Conservation (phyloP, 139 green algal species). For the Haematococcus sp. region DNA sequence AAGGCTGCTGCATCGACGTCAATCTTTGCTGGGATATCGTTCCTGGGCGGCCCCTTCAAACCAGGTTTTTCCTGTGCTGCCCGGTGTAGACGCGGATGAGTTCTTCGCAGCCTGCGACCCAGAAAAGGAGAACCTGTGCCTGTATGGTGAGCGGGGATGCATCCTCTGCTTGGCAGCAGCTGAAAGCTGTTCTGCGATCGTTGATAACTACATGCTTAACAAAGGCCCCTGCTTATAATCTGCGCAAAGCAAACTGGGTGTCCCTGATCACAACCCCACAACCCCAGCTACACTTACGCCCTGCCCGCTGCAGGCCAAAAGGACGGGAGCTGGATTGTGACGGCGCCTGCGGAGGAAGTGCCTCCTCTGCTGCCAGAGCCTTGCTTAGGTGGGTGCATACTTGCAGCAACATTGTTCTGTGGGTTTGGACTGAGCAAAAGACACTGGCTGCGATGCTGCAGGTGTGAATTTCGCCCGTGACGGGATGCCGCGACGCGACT, state of each 20-base stretch:
- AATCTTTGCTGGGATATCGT: not conserved
- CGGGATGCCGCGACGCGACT: slow-evolving; percentile 91
- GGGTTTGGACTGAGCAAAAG: too few relatives aligned
- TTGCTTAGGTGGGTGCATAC: slow-evolving; percentile 58
- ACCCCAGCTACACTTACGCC: too few relatives aligned
- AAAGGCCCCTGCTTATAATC: too few relatives aligned
- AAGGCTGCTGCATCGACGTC: not conserved
- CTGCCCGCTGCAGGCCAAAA: slow-evolving; percentile 50
- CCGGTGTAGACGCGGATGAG: slow-evolving; percentile 59
- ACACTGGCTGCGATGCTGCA: too few relatives aligned
- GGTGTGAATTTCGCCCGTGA: slow-evolving; percentile 78
- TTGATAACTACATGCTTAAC: too few relatives aligned
- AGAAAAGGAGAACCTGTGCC: slow-evolving; percentile 95
- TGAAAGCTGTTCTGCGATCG: too few relatives aligned
- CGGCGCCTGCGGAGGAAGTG: slow-evolving; percentile 94
- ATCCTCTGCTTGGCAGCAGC: too few relatives aligned
- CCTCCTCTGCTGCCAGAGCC: slow-evolving; percentile 97
- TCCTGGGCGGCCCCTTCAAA: not conserved
- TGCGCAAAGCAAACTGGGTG: too few relatives aligned
- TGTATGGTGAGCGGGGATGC: slow-evolving; percentile 93
- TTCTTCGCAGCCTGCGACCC: slow-evolving; percentile 83
- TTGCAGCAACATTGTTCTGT: too few relatives aligned
- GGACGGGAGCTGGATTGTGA: slow-evolving; percentile 86
- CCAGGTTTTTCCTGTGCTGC: not conserved
- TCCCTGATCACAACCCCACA: too few relatives aligned